Evolutionary conservation across 352 stramenopile genomes (phyloP), one percentile per base, ranked within the genome.

Genomic region (Phytophthora syringae): DNA sequence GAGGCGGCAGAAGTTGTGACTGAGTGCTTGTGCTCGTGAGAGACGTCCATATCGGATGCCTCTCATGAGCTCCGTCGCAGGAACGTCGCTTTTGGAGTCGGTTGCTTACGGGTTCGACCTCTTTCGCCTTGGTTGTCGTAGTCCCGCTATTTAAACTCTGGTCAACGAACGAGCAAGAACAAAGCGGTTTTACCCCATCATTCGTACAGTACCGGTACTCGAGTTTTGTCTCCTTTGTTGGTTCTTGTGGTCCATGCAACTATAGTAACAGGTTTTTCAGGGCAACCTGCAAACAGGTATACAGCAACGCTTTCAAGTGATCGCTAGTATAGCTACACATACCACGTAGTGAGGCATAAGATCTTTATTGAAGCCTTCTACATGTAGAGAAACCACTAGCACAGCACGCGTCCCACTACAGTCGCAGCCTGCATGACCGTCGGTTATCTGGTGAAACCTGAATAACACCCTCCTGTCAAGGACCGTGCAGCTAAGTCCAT

Each of bases 111-210:
- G 64, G 65, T 65, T 71, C 18, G 57, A 66, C 36, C 27, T 58
- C 43, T 74, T 40, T 57, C 47, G 9, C 60, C 71, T 71, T 36
- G 24, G 75, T 56, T 60, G 39, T 70, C 44, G 57, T 74, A 56
- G 69, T 57, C 37, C 62, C 53, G 53, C 48, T 64, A 72, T 67
- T 74, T 64, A 75, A 45, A 69, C 24, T 59, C 32, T 74, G 59
- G 55, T 69, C 52, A 58, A 68, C 60, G 60, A 68, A 67, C 45
- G 47, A 71, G 30, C 64, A 67, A 72, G 56, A 59, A 67, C 20
- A 67, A 67, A 72, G 70, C 40, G 71, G 49, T 78, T 75, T 25
- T 68, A 70, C 28, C 60, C 60, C 51, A 36, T 55, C 32, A 63
- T 15, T 28, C 10, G n/a, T n/a, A n/a, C n/a, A n/a, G n/a, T n/a